Evolutionary conservation across 495 filamentous ascomycete genomes (phyloP), one percentile per base, ranked within the genome.

Genomic region (Bombardia bombarda): DNA sequence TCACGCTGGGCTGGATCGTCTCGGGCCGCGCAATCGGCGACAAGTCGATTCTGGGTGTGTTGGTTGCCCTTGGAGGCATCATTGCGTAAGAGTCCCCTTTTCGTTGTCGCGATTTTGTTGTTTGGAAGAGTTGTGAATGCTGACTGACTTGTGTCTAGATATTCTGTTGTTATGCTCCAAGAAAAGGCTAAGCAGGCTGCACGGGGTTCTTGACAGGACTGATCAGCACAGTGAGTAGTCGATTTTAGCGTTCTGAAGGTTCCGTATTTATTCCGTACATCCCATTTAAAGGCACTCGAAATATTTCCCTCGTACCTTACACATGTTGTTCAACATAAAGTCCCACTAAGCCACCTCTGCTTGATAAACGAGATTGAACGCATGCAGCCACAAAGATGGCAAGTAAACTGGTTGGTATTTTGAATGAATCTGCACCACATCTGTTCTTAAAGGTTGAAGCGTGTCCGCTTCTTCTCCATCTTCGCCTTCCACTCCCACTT

Each of bases 401-500:
- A n/a, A n/a, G n/a, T n/a, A n/a, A n/a, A n/a, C n/a, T n/a, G n/a
- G n/a, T n/a, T n/a, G n/a, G n/a, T n/a, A n/a, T n/a, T n/a, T n/a
- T n/a, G n/a, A n/a, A n/a, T n/a, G n/a, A n/a, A n/a, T n/a, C n/a
- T n/a, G n/a, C n/a, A n/a, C n/a, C n/a, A n/a, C n/a, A n/a, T n/a
- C n/a, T n/a, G n/a, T n/a, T n/a, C n/a, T 37, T 69, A 96, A 43
- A 97, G 72, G 60, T 90, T 87, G 62, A 97, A 98, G 66, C 83
- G 83, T 45, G 90, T 98, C 55, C 92, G 73, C 65, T 82, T 62
- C 69, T 95, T 96, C 70, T 98, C 92, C 83, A 90, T 89, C 61
- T 77, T 75, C 4, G 83, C 83, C 67, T 92, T 87, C 90, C 90
- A 97, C 58, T 92, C 77, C 90, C 92, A 97, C 52, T 80, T 76